A percentile compares a stretch with the other conserved stretches of the same genome.
Conservation (phyloP, 139 green algal genomes). For the Mychonastes homosphaera region DNA sequence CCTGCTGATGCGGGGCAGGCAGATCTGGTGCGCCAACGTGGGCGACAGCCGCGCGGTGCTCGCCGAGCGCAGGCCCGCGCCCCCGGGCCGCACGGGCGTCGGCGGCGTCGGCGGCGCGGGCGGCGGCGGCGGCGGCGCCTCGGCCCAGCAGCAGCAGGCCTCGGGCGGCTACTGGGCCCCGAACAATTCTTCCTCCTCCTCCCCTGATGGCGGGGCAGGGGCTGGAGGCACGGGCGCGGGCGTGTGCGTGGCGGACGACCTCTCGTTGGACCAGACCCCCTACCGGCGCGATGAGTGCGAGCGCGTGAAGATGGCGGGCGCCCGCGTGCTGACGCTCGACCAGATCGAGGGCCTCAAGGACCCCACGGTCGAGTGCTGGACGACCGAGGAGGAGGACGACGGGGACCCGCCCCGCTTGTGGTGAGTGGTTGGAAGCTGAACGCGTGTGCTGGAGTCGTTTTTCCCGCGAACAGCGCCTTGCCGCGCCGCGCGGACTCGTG, state of each 20-base stretch:
- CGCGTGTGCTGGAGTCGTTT: too few relatives aligned
- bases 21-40: slow-evolving; percentile 78
- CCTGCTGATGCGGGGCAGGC: slow-evolving; percentile 49
- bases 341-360: slow-evolving; percentile 74
- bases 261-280: slow-evolving; percentile 80
- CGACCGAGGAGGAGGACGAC: slow-evolving; percentile 69
- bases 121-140: too few relatives aligned
- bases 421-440: too few relatives aligned
- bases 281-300: slow-evolving; percentile 81
- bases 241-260: slow-evolving; percentile 32
- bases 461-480: too few relatives aligned
- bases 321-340: slow-evolving; percentile 84
- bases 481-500: too few relatives aligned
- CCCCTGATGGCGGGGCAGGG: too few relatives aligned
- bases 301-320: slow-evolving; percentile 69
- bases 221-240: slow-evolving; percentile 24
- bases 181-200: too few relatives aligned
- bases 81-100: too few relatives aligned
- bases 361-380: slow-evolving; percentile 51
- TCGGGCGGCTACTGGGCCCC: too few relatives aligned
- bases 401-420: slow-evolving; percentile 89
- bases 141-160: too few relatives aligned
- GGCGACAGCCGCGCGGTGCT: slow-evolving; percentile 81
- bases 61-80: slow-evolving; percentile 56
- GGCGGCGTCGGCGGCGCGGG: too few relatives aligned